Base-by-base conservation (phyloP, 441 rosid genomes). In the Hura crepitans region DNA sequence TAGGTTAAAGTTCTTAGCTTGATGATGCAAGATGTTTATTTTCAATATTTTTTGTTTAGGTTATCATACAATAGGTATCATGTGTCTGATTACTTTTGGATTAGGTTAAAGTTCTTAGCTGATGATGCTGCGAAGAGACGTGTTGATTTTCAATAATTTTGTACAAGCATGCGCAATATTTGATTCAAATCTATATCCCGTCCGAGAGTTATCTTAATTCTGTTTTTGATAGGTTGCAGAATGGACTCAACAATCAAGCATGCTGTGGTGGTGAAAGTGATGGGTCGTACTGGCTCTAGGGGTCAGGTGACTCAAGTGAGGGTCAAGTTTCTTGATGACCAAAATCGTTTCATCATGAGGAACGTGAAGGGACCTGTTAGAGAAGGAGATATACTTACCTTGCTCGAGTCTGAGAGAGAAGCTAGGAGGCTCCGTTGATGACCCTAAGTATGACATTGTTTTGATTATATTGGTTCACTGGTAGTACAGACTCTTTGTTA, bases 241-340 rank as follows among this genome's bases (percentile, higher is more conserved):
- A 92, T 92, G 97, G 97, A 92, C 71, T 82, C 89, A 31, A 80
- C 74, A 47, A 86, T 83, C 61, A 89, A 87, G 84, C 93, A 89
- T 15, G 96, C 89, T 2, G 83, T 89, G 66, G 96, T 89, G 47
- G 89, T 89, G 43, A 89, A 91, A 74, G 90, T 91, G 11, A 86
- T 89, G 96, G 93, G 96, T 1, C 78, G 97, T 51, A 91, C 96
- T 2, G 96, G 93, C 67, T 89, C 92, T 5, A 82, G 92, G 65
- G 97, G 97, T 20, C 97, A 92, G 84, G 92, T 88, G 74, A 89
- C 93, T 62, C 93, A 89, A 65, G 93, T 91, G 46, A 81, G 97
- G 70, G 93, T 89, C 62, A 91, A 86, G 79, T 86, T 89, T 71
- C 56, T 86, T 39, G 92, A 89, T 33, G 96, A 89, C 68, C 87